Base-by-base conservation (phyloP, 2,329 filamentous ascomycete genomes). In the Orbilia javanica region DNA sequence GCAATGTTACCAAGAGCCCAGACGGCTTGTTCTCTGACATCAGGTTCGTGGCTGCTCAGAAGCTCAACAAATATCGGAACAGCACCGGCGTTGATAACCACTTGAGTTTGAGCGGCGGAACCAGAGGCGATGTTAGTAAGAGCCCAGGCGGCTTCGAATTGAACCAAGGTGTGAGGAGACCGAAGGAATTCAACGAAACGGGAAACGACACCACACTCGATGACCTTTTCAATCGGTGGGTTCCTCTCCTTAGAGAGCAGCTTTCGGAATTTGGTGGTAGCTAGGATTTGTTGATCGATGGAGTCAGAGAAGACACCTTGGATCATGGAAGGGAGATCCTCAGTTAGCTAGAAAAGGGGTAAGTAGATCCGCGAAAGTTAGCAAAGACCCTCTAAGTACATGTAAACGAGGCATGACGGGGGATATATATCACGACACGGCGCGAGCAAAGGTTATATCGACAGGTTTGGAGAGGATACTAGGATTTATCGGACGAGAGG, bases 1-100 rank as follows among this genome's bases (percentile, higher is more conserved):
- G 96, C 96, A 86, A 99, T 99, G 87, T 99, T 99, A 83, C 96
- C 96, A 68, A 99, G 88, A 52, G 96, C 96, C 96, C 96, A 99
- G 69, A 99, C 96, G 73, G 96, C 96, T 86, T 99, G 96, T 86
- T 99, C 96, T 81, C 96, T 90, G 52, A 99, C 96, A 88, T 99
- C 96, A 67, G 96, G 95, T 86, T 99, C 96, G 79, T 93, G 96
- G 87, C 95, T 98, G 84, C 88, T 93, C 81, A 99, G 88, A 79
- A 99, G 89, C 87, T 99, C 95, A 81, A 98, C 95, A 82, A 99
- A 99, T 85, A 99, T 99, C 72, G 96, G 96, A 48, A 99, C 96
- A 80, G 96, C 96, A 82, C 96, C 96, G 79, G 96, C 95, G 86
- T 98, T 95, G 83, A 99, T 99, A 81, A 99, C 96, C 66, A 98